These are phyloP conservation scores for Kregervanrija fluxuum DNA, from an alignment of 805 yeast genomes.

Conservation along the genomic window DNA sequence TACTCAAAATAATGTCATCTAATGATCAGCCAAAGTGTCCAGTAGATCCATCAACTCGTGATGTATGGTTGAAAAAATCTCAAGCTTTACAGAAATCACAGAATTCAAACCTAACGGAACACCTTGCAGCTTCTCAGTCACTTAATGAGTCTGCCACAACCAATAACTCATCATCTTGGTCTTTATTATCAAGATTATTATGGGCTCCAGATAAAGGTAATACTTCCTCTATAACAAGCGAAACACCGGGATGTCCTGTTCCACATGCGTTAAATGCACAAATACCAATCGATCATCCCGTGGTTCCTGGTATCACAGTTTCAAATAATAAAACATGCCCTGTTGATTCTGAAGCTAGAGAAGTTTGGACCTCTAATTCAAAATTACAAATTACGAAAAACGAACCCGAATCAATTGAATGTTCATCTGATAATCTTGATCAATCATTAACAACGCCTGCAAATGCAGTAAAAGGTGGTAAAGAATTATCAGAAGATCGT, in stretches of 20 bases:
- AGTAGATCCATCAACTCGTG: slow-evolving; percentile 57
- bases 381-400: not conserved
- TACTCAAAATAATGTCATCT: no score
- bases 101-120: not conserved
- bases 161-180: no score
- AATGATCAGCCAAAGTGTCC: slow-evolving; percentile 45
- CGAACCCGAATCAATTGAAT: slow-evolving; percentile 35
- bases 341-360: slow-evolving; percentile 32
- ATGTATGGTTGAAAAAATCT: slow-evolving; percentile 45
- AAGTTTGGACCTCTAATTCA: slow-evolving; percentile 26
- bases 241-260: slow-evolving; percentile 4
- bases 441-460: slow-evolving; percentile 19
- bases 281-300: slow-evolving; percentile 18
- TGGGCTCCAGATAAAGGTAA: slow-evolving; percentile 12
- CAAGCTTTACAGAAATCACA: slow-evolving; percentile 13
- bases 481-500: slow-evolving; percentile 59
- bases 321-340: slow-evolving; percentile 24
- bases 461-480: slow-evolving; percentile 23
- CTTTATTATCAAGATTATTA: slow-evolving; percentile 3
- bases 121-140: not conserved
- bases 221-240: not conserved
- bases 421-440: slow-evolving; percentile 40
- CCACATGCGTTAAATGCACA: slow-evolving; percentile 9
- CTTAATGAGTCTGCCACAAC: no score
- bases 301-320: slow-evolving; percentile 5